Base-by-base conservation (phyloP, 192 early-diverging fungal species). In the Lunasporangiospora selenospora region DNA sequence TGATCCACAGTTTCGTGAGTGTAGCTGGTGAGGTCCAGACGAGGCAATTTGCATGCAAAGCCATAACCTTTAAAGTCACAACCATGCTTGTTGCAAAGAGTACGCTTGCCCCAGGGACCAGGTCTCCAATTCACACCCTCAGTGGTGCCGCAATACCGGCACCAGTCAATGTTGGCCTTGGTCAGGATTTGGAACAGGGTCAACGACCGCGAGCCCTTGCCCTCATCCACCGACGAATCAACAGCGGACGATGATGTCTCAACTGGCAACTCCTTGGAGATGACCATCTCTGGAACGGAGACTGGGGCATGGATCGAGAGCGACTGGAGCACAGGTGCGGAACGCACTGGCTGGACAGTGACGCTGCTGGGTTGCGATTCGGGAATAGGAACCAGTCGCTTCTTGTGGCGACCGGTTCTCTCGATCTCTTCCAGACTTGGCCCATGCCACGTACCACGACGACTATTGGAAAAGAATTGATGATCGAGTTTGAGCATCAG, bases 41-140 rank as follows among this genome's bases (percentile, higher is more conserved):
- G 87, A 38, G 91, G 90, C 75, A 90, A 79, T 64, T 93, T 96
- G 61, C 89, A 93, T 0, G 90, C 91, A 67, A 95, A 95, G 13
- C 94, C 94, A 65, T 95, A 96, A 30, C 94, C 94, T 77, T 94
- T 94, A 73, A 93, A 96, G 79, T 95, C 94, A 75, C 94, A 96
- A 48, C 94, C 94, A 71, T 96, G 94, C 79, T 95, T 95, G 77
- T 96, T 96, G 91, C 94, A 96, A 43, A 96, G 75, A 18, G 94
- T 94, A 61, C 92, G 88, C 80, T 95, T 94, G 36, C 94, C 94
- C 94, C 94, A 96, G 38, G 94, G 94, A 3, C 94, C 94, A 15
- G 91, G 94, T 29, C 94, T 87, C 92, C 92, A 89, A 82, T 96
- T 90, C 75, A 92, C 83, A 31, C 90, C 87, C 76, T 90, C 90